Conservation (phyloP, 495 filamentous ascomycete species). For the Clohesyomyces aquaticus region DNA sequence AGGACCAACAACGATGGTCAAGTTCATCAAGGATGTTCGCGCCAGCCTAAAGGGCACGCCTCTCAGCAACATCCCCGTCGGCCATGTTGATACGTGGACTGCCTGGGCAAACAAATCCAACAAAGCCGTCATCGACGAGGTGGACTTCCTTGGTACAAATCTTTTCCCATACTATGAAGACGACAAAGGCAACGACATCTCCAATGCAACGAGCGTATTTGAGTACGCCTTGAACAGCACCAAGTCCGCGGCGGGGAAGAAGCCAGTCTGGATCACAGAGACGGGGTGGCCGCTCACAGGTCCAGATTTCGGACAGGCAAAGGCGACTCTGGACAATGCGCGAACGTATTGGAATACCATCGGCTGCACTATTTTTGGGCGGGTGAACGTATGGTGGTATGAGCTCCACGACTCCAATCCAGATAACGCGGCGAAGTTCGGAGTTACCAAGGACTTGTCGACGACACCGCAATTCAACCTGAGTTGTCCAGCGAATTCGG, state of each 20-base stretch:
- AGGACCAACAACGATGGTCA: conserved; percentile 14
- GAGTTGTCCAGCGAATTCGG: conserved; percentile 18
- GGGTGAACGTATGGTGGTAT: conserved; percentile 35
- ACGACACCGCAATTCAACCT: conserved; percentile 25
- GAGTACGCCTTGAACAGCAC: conserved; percentile 32
- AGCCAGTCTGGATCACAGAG: conserved; percentile 60
- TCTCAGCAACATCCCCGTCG: conserved; percentile 58
- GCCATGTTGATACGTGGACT: conserved; percentile 93
- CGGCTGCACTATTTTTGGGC: conserved; percentile 45
- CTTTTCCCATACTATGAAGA: conserved; percentile 61
- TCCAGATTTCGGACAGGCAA: conserved; percentile 41
- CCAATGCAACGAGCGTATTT: conserved; percentile 30
- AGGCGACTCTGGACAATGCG: conserved; percentile 32
- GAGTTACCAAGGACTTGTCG: conserved; percentile 14
- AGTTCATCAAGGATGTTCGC: conserved; percentile 22
- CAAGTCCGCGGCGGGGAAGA: conserved; percentile 46
- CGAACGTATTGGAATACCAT: conserved; percentile 38
- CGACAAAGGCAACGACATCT: conserved; percentile 47
- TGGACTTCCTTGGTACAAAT: conserved; percentile 58
- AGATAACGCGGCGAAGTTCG: conserved; percentile 28
- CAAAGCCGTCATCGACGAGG: conserved; percentile 62
- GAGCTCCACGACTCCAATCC: conserved; percentile 32
- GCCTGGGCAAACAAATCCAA: conserved; percentile 78
- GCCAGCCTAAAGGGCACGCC: conserved; percentile 15
- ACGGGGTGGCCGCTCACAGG: conserved; percentile 57